Percentiles rank a stretch among this genome's conserved stretches.
Evolutionary conservation across 768 basidiomycete genomes (phyloP).

Genomic region (Leccinum subgranulosum): DNA sequence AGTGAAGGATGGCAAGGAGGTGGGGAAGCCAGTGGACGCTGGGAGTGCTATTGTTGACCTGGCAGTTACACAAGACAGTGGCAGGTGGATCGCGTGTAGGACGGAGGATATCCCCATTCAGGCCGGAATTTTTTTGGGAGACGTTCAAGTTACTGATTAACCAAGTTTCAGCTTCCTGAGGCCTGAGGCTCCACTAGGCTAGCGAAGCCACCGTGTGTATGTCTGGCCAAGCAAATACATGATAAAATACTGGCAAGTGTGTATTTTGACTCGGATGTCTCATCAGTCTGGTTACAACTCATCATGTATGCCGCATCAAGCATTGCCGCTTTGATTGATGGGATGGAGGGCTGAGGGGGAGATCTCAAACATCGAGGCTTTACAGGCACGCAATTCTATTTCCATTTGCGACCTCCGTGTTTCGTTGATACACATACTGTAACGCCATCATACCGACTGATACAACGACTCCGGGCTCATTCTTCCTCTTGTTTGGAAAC

Average conservation of each 20-base stretch:
- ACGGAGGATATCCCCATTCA: background rate
- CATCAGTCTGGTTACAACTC: background rate
- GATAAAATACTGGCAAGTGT: background rate
- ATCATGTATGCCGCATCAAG: background rate
- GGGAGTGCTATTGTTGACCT: no score
- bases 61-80: no score
- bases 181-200: background rate
- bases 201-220: background rate
- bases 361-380: background rate
- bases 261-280: no score
- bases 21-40: no score
- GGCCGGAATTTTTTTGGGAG: no score
- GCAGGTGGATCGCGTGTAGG: no score
- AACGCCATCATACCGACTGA: background rate
- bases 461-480: background rate
- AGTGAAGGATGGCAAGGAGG: no score
- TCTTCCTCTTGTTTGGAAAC: background rate
- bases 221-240: no score
- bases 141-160: no score
- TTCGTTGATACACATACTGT: constrained; percentile 6
- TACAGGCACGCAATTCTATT: background rate
- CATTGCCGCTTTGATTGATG: constrained; percentile 12
- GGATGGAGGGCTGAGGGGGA: background rate
- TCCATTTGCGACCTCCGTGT: background rate
- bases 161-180: background rate